These are phyloP conservation scores for Suillus paluster DNA, from an alignment of 768 basidiomycete genomes.

Conservation along the genomic window DNA sequence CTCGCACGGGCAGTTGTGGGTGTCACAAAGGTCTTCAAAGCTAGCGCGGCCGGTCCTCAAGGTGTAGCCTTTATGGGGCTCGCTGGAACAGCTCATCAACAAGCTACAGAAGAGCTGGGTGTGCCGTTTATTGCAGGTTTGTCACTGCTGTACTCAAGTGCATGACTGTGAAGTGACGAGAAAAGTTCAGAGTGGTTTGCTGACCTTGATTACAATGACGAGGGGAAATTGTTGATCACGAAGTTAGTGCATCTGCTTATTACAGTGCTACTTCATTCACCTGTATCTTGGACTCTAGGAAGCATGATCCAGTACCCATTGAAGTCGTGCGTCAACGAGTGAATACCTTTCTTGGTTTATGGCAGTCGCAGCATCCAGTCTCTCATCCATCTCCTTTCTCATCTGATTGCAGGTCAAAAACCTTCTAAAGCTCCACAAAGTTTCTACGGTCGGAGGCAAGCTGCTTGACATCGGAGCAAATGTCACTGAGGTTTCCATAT, in stretches of 20 bases:
- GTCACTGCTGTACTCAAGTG: constrained; percentile 6
- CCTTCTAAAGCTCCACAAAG: constrained; percentile 45
- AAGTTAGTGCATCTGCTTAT: constrained; percentile 41
- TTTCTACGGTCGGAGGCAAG: constrained; percentile 52
- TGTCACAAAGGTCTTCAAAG: constrained; percentile 55
- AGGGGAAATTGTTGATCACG: constrained; percentile 64
- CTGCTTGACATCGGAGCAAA: constrained; percentile 47
- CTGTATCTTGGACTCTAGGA: constrained; percentile 37
- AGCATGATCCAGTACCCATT: constrained; percentile 51
- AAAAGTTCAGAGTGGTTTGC: constrained; percentile 62
- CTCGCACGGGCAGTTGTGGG: constrained; percentile 59
- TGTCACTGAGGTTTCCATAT: constrained; percentile 59
- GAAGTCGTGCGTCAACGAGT: constrained; percentile 50
- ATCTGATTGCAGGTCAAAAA: constrained; percentile 42
- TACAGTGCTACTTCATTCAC: background rate
- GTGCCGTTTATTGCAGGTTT: constrained; percentile 66
- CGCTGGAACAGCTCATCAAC: constrained; percentile 65
- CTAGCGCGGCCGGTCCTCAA: constrained; percentile 22
- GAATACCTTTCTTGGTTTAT: constrained; percentile 10
- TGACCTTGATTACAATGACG: constrained; percentile 61
- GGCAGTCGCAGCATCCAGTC: background rate
- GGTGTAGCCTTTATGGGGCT: constrained; percentile 64
- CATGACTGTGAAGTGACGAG: background rate
- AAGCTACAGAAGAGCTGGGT: constrained; percentile 54
- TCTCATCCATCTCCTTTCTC: background rate